Evolutionary conservation across 1,139 yeast species (phyloP), one percentile per base, ranked within the genome.

Genomic region (Zygotorulaspora mrakii): DNA sequence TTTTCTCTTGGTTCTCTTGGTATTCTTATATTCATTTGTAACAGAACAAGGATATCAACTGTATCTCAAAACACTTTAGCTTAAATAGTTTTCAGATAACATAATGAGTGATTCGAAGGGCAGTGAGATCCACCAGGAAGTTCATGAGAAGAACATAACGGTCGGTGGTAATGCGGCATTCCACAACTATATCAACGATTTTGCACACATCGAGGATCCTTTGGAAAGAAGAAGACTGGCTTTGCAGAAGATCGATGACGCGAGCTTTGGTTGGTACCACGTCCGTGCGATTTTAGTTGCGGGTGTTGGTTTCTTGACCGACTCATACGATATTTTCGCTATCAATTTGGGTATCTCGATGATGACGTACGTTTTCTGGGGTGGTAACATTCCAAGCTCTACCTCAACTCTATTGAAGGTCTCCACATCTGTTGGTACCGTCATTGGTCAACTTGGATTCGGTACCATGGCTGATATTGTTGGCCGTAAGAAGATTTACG

Each of bases 261-360:
- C 89, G 39, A 70, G 76, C 1, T 87, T 87, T 55, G 88, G 94
- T 42, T 83, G 94, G 94, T 82, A 87, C 61, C 95, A 86, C 61
- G 66, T 86, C 42, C 80, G 88, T 66, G 87, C 91, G 72, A 84
- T 87, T 59, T 59, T 78, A 66, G 88, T 87, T 64, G 95, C 95
- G 24, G 96, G 96, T 71, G 94, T 86, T 50, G 96, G 96, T 63
- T 87, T 87, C 76, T 67, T 87, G 69, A 86, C 95, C 17, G 96
- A 87, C 68, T 81, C 95, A 42, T 87, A 86, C 66, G 95, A 87
- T 71, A 84, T 87, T 55, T 86, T 87, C 55, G 91, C 95, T 53
- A 86, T 87, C 57, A 84, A 83, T 66, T 70, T 87, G 68, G 89
- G 86, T 62, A 67, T 83, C 35, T 59, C 86, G 40, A 82, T 84